These are phyloP conservation scores for Gynostemma pentaphyllum DNA, from an alignment of 306 rosid species.

Conservation along the genomic window DNA sequence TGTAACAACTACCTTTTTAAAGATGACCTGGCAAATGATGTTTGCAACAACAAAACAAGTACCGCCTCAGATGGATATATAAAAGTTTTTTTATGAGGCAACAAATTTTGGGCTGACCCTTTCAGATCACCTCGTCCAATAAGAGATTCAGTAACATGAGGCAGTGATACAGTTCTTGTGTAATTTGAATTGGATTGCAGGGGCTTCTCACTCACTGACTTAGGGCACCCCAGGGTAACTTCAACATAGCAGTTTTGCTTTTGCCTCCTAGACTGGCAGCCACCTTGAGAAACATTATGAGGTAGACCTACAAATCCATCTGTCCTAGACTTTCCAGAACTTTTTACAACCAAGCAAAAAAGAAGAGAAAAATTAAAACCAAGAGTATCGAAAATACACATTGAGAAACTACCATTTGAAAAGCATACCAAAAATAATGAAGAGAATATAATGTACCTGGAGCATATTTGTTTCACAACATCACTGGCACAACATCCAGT, in stretches of 20 bases:
- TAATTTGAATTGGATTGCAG: conserved; percentile 33
- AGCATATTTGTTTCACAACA: conserved; percentile 77
- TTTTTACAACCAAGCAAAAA: conserved; percentile 19
- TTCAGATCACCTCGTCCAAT: conserved; percentile 56
- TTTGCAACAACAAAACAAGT: conserved; percentile 70
- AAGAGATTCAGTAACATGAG: conserved; percentile 43
- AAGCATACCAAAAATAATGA: conserved; percentile 1
- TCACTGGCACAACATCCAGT: conserved; percentile 90
- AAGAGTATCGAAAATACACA: not conserved
- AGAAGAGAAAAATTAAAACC: not conserved
- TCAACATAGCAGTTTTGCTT: conserved; percentile 78
- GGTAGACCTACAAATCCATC: conserved; percentile 73
- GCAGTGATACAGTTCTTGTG: conserved; percentile 36
- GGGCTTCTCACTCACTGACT: conserved; percentile 39
- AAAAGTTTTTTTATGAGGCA: conserved; percentile 57
- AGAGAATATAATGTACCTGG: conserved; percentile 36
- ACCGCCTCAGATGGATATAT: conserved; percentile 89
- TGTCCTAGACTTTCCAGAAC: conserved; percentile 62
- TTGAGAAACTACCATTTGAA: not conserved
- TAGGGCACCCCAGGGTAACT: conserved; percentile 77
- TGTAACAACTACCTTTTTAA: conserved; percentile 50
- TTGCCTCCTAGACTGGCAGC: conserved; percentile 79
- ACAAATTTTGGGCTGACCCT: conserved; percentile 41
- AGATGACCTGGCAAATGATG: conserved; percentile 72
- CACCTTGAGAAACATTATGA: conserved; percentile 65